Base-by-base conservation (phyloP, 2,329 filamentous ascomycete genomes). In the Colletotrichum eleusines region DNA sequence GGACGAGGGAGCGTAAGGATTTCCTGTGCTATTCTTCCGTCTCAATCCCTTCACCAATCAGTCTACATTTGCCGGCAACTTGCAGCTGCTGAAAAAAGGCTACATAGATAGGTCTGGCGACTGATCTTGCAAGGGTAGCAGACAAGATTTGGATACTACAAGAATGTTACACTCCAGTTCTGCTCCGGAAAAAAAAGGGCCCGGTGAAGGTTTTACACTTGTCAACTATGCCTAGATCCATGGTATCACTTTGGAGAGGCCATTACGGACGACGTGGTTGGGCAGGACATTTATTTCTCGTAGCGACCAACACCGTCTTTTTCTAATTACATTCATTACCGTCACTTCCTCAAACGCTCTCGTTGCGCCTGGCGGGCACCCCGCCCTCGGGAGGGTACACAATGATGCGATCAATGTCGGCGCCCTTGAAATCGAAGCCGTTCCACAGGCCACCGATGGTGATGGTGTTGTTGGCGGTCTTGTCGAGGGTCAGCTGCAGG, bases 321-420 rank as follows among this genome's bases (percentile, higher is more conserved):
- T 54, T 18, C 31, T n/a, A n/a, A n/a, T n/a, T n/a, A 20, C 53
- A 26, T 66, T 66, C 54, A 33, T 54, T 31, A 68, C 54, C 63
- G 54, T 2, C 8, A 33, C 33, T 2, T 1, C 23, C 20, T 14
- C 26, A 23, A 5, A 5, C 11, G 40, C 28, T 46, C 53, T 58
- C 58, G 26, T 71, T 67, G 51, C 57, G 46, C 63, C 67, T 57
- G 57, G 42, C 31, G 23, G 68, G 50, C 35, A 40, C 38, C 20
- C 54, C 55, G 77, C 48, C 55, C 77, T 90, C 88, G 0, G 86
- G 80, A 1, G 88, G 88, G 76, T 90, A 90, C 0, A 90, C 88
- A 1, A 90, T 83, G 73, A 90, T 86, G 18, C 83, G 81, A 73
- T 90, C 88, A 28, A 90, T 75, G 74, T 90, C 88, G 0, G 86